Conservation (phyloP, 148 eudicot genomes). For the Rhododendron ferrugineum region DNA sequence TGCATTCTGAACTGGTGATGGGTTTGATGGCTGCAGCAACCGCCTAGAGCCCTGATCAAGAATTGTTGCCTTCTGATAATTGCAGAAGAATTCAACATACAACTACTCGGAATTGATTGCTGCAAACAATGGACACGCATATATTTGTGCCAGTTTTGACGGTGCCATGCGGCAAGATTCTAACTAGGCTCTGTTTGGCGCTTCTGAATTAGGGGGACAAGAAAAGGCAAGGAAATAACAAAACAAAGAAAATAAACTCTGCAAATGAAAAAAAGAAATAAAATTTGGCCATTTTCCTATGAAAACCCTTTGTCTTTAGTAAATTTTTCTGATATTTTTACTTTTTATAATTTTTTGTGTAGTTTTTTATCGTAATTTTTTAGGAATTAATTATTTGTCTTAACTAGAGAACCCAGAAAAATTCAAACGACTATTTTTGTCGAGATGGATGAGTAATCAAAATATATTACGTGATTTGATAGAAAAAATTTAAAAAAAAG, state of each 20-base stretch:
- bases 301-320: too few species aligned
- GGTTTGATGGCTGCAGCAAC: constrained; percentile 18
- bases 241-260: background rate
- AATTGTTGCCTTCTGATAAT: constrained; percentile 60
- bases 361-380: too few species aligned
- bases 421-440: too few species aligned
- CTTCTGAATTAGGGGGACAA: background rate
- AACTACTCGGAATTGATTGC: background rate
- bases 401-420: too few species aligned
- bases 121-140: background rate
- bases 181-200: background rate
- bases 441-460: too few species aligned
- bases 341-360: too few species aligned
- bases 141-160: background rate
- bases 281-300: too few species aligned
- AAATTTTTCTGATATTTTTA: too few species aligned
- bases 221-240: background rate
- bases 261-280: background rate
- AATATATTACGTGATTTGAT: too few species aligned
- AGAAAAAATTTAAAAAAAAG: too few species aligned
- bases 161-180: background rate
- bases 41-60: constrained; percentile 54
- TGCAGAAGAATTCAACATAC: constrained; percentile 26
- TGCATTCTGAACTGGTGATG: constrained; percentile 29
- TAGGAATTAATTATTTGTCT: too few species aligned